These are phyloP conservation scores for Adiantum capillusveneris DNA, from an alignment of 75 land plant species.

Conservation along the genomic window DNA sequence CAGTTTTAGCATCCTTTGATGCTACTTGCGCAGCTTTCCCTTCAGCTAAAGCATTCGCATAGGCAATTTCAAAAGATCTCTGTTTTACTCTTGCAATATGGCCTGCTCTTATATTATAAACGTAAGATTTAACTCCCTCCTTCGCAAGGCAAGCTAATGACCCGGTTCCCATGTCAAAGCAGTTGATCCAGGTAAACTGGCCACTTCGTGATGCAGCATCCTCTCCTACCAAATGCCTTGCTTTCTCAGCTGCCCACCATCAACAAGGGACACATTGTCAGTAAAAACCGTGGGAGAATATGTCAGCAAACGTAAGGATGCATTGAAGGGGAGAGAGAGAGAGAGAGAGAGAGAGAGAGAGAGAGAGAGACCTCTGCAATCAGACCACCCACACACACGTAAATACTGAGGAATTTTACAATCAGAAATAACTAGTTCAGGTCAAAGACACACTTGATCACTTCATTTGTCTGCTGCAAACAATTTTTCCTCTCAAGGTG, in stretches of 20 bases:
- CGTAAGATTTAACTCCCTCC: conserved; percentile 29
- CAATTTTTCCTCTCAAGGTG: no score
- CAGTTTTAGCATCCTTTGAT: conserved; percentile 17
- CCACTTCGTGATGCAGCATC: conserved; percentile 31
- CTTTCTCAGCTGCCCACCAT: conserved; percentile 31
- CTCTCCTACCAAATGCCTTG: conserved; percentile 27
- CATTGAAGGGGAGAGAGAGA: no score
- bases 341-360: no score
- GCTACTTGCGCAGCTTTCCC: conserved; percentile 26
- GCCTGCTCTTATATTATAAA: conserved; percentile 21
- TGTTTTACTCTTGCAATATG: conserved; percentile 28
- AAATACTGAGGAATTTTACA: no score
- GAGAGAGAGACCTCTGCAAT: no score
- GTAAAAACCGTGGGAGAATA: no score
- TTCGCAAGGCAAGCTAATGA: conserved; percentile 33
- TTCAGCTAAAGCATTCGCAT: conserved; percentile 16
- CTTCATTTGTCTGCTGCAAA: no score
- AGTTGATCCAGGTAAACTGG: conserved; percentile 28
- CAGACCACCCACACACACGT: no score
- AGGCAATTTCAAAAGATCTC: conserved; percentile 24
- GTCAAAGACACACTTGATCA: no score
- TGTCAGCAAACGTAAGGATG: no score
- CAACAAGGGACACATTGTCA: no score
- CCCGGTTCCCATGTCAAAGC: conserved; percentile 34
- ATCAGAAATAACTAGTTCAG: no score